A percentile compares a stretch with the other conserved stretches of the same genome.
Evolutionary conservation across 2,329 filamentous ascomycete species (phyloP).

Genomic region (Verticillium isaacii): DNA sequence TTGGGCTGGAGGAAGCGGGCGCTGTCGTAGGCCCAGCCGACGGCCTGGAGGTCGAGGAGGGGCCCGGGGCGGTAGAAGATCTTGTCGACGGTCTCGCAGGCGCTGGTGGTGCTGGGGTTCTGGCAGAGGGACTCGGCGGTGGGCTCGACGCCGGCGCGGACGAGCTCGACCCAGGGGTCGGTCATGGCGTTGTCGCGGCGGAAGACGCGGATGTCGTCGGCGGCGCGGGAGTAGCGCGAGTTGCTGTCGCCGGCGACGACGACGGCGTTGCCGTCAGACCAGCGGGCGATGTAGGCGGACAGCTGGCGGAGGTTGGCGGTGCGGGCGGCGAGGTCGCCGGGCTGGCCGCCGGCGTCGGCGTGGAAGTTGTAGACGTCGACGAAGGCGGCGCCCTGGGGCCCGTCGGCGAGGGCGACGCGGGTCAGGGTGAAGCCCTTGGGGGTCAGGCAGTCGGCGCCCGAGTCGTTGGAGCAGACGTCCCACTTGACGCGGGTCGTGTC

Average conservation of each 20-base stretch:
- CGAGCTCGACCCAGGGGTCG: slow-evolving; percentile 57
- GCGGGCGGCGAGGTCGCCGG: slow-evolving; percentile 50
- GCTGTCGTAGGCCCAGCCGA: slow-evolving; percentile 50
- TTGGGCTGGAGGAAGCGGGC: slow-evolving; percentile 51
- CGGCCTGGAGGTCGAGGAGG: slow-evolving; percentile 41
- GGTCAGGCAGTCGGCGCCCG: slow-evolving; percentile 57
- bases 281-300: slow-evolving; percentile 47
- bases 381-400: slow-evolving; percentile 43
- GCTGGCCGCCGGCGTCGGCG: slow-evolving; percentile 55
- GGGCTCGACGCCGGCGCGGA: slow-evolving; percentile 41
- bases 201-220: slow-evolving; percentile 48
- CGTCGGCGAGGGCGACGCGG: slow-evolving; percentile 43
- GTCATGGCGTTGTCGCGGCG: slow-evolving; percentile 44
- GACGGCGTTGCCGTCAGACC: slow-evolving; percentile 56
- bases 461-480: slow-evolving; percentile 51
- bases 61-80: slow-evolving; percentile 52
- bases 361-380: slow-evolving; percentile 65
- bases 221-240: slow-evolving; percentile 54
- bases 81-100: slow-evolving; percentile 65
- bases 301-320: slow-evolving; percentile 56
- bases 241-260: slow-evolving; percentile 63
- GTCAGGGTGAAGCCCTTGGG: slow-evolving; percentile 68
- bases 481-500: slow-evolving; percentile 55
- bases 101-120: slow-evolving; percentile 49
- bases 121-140: slow-evolving; percentile 41